Conservation (phyloP, 257 asterid genomes). For the Plantago major region DNA sequence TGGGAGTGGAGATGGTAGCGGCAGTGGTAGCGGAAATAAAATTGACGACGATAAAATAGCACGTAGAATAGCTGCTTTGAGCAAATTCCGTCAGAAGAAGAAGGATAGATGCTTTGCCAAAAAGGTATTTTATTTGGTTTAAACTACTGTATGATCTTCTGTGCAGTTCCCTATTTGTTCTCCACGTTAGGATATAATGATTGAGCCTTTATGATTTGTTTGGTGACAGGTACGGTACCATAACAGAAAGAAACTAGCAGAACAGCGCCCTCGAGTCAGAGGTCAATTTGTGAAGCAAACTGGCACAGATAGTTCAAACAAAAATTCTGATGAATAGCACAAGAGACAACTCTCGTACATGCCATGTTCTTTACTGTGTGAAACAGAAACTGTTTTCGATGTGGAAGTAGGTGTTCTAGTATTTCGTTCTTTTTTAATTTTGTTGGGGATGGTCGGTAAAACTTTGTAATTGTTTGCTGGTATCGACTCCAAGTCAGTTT, state of each 20-base stretch:
- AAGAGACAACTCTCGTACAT: neutral
- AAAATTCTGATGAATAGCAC: constrained; percentile 37
- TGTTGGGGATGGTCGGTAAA: constrained; percentile 15
- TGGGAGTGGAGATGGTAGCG: constrained; percentile 52
- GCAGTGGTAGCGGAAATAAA: constrained; percentile 47
- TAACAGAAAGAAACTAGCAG: constrained; percentile 62
- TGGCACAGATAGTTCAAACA: constrained; percentile 38
- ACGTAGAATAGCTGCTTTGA: constrained; percentile 60
- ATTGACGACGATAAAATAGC: constrained; percentile 45
- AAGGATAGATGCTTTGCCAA: constrained; percentile 65
- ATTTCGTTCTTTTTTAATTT: constrained; percentile 16
- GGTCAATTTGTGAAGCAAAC: constrained; percentile 58
- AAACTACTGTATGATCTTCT: no score
- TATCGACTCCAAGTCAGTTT: neutral
- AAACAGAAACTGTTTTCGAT: constrained; percentile 22
- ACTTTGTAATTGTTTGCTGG: constrained; percentile 7
- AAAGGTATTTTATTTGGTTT: constrained; percentile 42
- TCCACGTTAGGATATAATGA: neutral
- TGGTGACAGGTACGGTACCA: constrained; percentile 45
- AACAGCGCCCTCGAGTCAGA: constrained; percentile 54
- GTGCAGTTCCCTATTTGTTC: no score
- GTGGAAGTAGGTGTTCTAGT: constrained; percentile 11
- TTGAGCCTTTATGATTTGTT: constrained; percentile 9
- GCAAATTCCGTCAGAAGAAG: constrained; percentile 68
- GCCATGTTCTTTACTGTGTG: constrained; percentile 8